These are phyloP conservation scores for Lepidium aucheri DNA, from an alignment of 345 rosid genomes.

Conservation along the genomic window DNA sequence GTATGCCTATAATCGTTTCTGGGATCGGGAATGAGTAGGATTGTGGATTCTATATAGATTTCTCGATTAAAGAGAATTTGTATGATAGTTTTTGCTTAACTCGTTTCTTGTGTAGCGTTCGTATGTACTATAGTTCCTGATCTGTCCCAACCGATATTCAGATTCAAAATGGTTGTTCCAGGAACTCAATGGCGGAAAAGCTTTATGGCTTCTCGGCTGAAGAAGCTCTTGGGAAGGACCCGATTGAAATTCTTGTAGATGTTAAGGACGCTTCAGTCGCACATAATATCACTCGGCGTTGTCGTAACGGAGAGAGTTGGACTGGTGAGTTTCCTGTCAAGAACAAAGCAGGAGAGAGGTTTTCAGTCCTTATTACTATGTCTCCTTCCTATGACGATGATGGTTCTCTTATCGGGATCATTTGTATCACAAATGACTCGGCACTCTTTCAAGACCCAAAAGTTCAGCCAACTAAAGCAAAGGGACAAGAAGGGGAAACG, in stretches of 20 bases:
- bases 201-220: slow-evolving; percentile 77
- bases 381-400: slow-evolving; percentile 81
- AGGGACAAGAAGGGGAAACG: slow-evolving; percentile 42
- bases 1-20: neutral
- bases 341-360: slow-evolving; percentile 63
- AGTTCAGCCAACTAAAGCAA: slow-evolving; percentile 21
- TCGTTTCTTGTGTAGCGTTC: neutral
- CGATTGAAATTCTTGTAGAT: slow-evolving; percentile 58
- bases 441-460: slow-evolving; percentile 46
- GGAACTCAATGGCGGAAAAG: slow-evolving; percentile 81
- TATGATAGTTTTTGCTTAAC: neutral
- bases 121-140: neutral
- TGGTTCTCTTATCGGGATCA: slow-evolving; percentile 66
- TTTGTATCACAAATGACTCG: slow-evolving; percentile 65
- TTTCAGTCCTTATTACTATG: slow-evolving; percentile 54
- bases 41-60: too few species aligned
- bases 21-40: neutral
- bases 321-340: slow-evolving; percentile 80
- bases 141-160: slow-evolving; percentile 4
- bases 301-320: slow-evolving; percentile 68
- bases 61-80: too few species aligned
- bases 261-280: slow-evolving; percentile 46
- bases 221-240: slow-evolving; percentile 73
- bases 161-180: slow-evolving; percentile 29
- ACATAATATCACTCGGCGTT: slow-evolving; percentile 40